Conservation (phyloP, 179 eudicot genomes). For the Beta corolliflora region DNA sequence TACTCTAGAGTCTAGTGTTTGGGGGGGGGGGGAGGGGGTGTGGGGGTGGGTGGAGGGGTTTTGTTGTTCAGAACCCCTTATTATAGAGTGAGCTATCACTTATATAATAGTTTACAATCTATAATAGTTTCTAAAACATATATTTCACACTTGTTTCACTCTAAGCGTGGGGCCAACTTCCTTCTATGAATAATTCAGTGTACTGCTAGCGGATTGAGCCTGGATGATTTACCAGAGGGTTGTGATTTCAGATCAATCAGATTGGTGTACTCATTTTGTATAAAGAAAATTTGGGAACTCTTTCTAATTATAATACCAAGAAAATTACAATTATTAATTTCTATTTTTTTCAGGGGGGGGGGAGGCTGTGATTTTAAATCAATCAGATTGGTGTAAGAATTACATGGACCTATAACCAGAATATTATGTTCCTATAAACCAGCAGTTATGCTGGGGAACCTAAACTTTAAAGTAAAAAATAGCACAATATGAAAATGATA, state of each 20-base stretch:
- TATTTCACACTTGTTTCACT: neutral
- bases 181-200: no score
- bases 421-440: slow-evolving; percentile 21
- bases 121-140: no score
- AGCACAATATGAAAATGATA: neutral
- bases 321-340: slow-evolving; percentile 10
- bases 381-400: slow-evolving; percentile 28
- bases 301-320: neutral
- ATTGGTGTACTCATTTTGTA: no score
- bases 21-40: neutral
- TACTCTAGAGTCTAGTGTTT: neutral
- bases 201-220: neutral
- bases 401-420: slow-evolving; percentile 28
- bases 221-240: neutral
- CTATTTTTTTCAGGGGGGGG: neutral
- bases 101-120: no score
- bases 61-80: no score
- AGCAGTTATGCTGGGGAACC: slow-evolving; percentile 4
- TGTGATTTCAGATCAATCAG: no score
- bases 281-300: neutral
- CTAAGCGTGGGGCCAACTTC: neutral
- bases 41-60: neutral
- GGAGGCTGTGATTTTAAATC: slow-evolving; percentile 4
- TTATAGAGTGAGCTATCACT: no score
- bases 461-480: slow-evolving; percentile 11